phyloP scores from a whole-genome alignment of 1,284 basidiomycete species.

The Hemileccinum hortonii region DNA sequence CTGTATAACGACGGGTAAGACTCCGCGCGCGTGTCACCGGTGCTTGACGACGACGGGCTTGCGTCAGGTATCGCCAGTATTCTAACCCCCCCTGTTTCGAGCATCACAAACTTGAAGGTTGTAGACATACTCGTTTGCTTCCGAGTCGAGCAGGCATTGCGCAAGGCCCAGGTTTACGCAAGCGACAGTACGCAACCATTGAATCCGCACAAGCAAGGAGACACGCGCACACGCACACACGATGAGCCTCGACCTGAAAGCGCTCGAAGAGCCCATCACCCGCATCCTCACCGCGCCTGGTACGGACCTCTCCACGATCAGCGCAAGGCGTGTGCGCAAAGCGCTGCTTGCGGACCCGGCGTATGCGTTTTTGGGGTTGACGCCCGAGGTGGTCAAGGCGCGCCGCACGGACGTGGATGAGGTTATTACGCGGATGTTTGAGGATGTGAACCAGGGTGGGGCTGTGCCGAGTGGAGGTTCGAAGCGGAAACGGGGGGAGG shows the following conservation, averaged over 20 bases:
- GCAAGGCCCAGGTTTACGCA: too few relatives aligned
- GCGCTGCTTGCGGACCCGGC: slow-evolving; percentile 51
- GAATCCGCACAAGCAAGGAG: too few relatives aligned
- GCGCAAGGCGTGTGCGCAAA: slow-evolving; percentile 74
- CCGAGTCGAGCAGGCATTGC: too few relatives aligned
- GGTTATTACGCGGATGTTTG: slow-evolving; percentile 61
- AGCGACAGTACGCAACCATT: too few relatives aligned
- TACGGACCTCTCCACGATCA: slow-evolving; percentile 70
- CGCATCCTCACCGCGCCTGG: slow-evolving; percentile 68
- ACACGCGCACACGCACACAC: slow-evolving; percentile 1
- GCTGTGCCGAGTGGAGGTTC: slow-evolving; percentile 30
- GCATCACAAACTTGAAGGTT: too few relatives aligned
- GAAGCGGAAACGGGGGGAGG: slow-evolving; percentile 32
- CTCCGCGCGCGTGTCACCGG: not conserved
- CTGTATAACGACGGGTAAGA: too few relatives aligned
- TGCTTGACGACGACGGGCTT: slow-evolving; percentile 9
- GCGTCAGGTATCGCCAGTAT: too few relatives aligned
- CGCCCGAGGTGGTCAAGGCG: slow-evolving; percentile 54
- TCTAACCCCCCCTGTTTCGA: too few relatives aligned
- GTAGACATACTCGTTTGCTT: too few relatives aligned
- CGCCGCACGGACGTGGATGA: slow-evolving; percentile 58
- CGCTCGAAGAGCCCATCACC: slow-evolving; percentile 59
- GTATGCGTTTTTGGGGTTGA: slow-evolving; percentile 41
- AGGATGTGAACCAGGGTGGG: slow-evolving; percentile 46
- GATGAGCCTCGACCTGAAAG: slow-evolving; percentile 38